phyloP scores from a whole-genome alignment of 2,329 filamentous ascomycete species.

The Sporothrix mexicana region DNA sequence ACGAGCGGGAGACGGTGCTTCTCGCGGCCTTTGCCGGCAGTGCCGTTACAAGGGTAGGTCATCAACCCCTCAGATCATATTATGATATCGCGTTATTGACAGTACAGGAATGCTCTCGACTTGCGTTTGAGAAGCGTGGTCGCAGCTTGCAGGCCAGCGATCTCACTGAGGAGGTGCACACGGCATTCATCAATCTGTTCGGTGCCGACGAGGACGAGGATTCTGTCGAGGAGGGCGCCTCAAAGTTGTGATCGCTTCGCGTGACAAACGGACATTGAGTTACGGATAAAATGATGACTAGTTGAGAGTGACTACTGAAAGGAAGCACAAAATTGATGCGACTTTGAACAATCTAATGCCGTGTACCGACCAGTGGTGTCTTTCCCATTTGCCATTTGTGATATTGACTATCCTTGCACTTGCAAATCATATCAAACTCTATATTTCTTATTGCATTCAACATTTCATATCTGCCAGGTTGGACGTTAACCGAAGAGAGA shows the following conservation, averaged over 20 bases:
- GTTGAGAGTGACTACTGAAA: neutral
- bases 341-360: neutral
- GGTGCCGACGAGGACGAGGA: constrained; percentile 66
- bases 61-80: neutral
- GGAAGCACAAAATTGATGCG: neutral
- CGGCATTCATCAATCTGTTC: constrained; percentile 78
- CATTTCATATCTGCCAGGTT: too few species aligned
- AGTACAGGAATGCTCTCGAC: constrained; percentile 74
- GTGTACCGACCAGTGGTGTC: neutral
- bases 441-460: neutral
- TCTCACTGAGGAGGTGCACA: constrained; percentile 86
- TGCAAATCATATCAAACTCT: neutral
- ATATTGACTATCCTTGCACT: neutral
- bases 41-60: constrained; percentile 77
- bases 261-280: neutral
- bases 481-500: neutral
- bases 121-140: constrained; percentile 85
- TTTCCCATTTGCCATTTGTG: too few species aligned
- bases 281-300: neutral
- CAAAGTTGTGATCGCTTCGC: constrained; percentile 44
- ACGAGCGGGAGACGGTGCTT: constrained; percentile 64
- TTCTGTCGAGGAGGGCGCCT: constrained; percentile 42
- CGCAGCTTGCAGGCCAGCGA: constrained; percentile 91
- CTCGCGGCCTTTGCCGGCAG: constrained; percentile 87
- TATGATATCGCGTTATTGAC: neutral